Evolutionary conservation across 2,329 filamentous ascomycete genomes (phyloP), one percentile per base, ranked within the genome.

Genomic region (Hymenoscyphus repandus): DNA sequence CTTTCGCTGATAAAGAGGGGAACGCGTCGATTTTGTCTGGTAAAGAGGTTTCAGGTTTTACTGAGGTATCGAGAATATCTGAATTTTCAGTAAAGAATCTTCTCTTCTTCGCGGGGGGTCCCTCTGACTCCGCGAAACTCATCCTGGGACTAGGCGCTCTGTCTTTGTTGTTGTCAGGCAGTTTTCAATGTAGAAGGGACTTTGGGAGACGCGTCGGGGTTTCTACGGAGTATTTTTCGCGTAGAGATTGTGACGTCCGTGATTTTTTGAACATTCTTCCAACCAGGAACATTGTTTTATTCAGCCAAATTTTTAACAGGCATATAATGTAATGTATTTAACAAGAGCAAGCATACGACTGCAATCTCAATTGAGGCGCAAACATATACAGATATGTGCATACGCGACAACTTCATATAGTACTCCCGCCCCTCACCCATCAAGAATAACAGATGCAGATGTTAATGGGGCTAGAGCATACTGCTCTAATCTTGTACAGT

Each of bases 101-200:
- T 52, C 70, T 65, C 55, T 68, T 73, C 64, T 79, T 79, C 9
- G 62, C 58, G 1, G 76, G 74, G 57, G 72, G 74, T 42, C 71
- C 74, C 45, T 64, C 66, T 33, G 56, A 57, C 51, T 74, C 68
- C 58, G 64, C 60, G 38, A 62, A 63, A 51, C 61, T 65, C 70
- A 73, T 72, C 39, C 51, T 54, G 55, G 46, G 36, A 37, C 36
- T 18, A 34, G 50, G 53, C 45, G 32, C 44, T 56, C 46, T 42
- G 27, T 37, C 48, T 34, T 44, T 52, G 52, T 49, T 53, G 39
- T 37, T 51, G 30, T 17, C 41, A 22, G 27, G 40, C 37, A 31
- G 47, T 13, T 32, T 42, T 32, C 45, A 43, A n/a, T 15, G 18
- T 18, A 20, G 33, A 22, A 13, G 20, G 30, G 13, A 18, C 20